These are phyloP conservation scores for Lepidium didymum DNA, from an alignment of 345 rosid genomes.

Conservation along the genomic window DNA sequence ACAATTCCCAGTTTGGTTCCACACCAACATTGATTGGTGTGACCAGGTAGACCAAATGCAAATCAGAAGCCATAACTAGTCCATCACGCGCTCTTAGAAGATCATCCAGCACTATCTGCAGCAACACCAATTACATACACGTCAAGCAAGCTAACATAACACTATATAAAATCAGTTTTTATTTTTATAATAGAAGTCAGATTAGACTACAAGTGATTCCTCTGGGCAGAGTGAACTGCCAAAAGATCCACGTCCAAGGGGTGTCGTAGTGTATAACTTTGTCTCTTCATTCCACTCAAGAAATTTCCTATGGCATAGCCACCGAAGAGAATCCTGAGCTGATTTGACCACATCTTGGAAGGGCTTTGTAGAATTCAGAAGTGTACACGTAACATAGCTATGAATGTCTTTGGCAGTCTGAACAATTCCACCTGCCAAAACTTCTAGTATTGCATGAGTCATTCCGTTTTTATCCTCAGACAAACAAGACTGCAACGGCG, in stretches of 20 bases:
- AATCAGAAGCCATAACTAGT: constrained; percentile 91
- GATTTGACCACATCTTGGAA: constrained; percentile 93
- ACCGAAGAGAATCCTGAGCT: constrained; percentile 96
- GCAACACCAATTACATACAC: constrained; percentile 24
- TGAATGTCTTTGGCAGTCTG: constrained; percentile 88
- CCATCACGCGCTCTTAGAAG: constrained; percentile 97
- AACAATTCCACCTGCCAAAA: constrained; percentile 97
- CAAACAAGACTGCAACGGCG: constrained; percentile 86
- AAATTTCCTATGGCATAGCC: constrained; percentile 89
- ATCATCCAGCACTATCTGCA: constrained; percentile 88
- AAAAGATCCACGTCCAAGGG: constrained; percentile 96
- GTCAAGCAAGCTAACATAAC: constrained; percentile 11
- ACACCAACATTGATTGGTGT: constrained; percentile 92
- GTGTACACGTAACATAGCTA: constrained; percentile 94
- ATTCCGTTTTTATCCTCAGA: constrained; percentile 98
- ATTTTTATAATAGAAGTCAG: neutral
- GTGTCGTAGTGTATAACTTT: constrained; percentile 72
- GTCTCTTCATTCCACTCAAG: constrained; percentile 95
- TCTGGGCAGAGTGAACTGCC: constrained; percentile 99
- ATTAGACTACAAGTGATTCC: constrained; percentile 74
- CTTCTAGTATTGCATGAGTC: constrained; percentile 99
- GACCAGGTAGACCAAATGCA: constrained; percentile 86
- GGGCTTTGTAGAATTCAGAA: constrained; percentile 90
- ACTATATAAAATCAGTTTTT: neutral
- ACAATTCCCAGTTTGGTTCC: constrained; percentile 96